Evolutionary conservation across 2,329 filamentous ascomycete species (phyloP).

Genomic region (Aspergillus proliferans): DNA sequence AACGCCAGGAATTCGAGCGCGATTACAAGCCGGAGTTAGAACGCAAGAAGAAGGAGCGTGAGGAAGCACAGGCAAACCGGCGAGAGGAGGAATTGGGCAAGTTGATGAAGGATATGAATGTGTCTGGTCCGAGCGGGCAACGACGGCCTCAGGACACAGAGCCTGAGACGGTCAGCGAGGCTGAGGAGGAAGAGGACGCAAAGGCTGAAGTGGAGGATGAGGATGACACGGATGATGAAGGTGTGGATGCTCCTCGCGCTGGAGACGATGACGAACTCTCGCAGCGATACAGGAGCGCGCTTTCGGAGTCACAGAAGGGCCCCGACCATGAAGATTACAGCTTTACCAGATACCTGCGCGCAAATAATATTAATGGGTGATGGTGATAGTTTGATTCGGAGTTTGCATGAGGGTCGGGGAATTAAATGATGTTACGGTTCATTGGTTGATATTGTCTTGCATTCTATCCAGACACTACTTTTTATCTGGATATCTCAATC

Average conservation of each 20-base stretch:
- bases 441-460: neutral
- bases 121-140: conserved; percentile 39
- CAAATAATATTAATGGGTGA: conserved; percentile 29
- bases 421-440: neutral
- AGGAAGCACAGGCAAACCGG: conserved; percentile 63
- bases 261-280: conserved; percentile 61
- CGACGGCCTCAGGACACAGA: conserved; percentile 21
- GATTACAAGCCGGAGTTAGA: conserved; percentile 94
- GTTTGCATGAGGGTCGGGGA: neutral
- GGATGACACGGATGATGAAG: conserved; percentile 42
- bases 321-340: conserved; percentile 45
- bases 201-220: conserved; percentile 44
- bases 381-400: neutral
- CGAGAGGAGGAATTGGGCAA: conserved; percentile 79
- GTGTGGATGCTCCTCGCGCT: conserved; percentile 53
- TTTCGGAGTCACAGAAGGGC: conserved; percentile 48
- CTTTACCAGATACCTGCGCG: conserved; percentile 45
- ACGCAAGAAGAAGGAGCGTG: conserved; percentile 63
- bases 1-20: conserved; percentile 77
- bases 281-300: conserved; percentile 68
- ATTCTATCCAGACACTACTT: neutral
- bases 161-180: conserved; percentile 44
- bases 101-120: conserved; percentile 89
- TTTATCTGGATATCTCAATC: neutral
- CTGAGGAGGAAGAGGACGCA: conserved; percentile 47